A percentile compares a stretch with the other conserved stretches of the same genome.
phyloP scores from a whole-genome alignment of 306 rosid genomes.

The Ziziphus jujuba region DNA sequence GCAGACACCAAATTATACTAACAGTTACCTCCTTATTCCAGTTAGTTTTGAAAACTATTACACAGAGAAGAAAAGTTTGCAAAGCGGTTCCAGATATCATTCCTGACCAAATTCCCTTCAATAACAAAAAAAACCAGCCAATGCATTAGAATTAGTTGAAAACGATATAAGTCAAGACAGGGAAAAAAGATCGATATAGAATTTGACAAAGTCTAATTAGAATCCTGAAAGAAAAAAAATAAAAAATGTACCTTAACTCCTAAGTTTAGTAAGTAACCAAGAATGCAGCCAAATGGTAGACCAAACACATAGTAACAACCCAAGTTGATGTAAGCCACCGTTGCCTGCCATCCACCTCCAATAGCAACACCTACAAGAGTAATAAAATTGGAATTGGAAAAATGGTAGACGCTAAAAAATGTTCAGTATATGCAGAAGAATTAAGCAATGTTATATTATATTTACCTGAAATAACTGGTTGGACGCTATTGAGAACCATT shows the following conservation, averaged over 20 bases:
- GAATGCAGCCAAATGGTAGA: slow-evolving; percentile 66
- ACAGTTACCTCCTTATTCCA: slow-evolving; percentile 57
- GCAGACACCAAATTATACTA: background rate
- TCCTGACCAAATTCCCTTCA: slow-evolving; percentile 65
- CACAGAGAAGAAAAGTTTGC: slow-evolving; percentile 51
- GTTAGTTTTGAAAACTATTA: slow-evolving; percentile 45
- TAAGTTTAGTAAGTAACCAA: slow-evolving; percentile 54
- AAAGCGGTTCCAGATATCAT: slow-evolving; percentile 55
- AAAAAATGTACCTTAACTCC: slow-evolving; percentile 90
- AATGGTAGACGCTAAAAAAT: background rate
- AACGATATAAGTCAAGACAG: background rate
- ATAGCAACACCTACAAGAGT: slow-evolving; percentile 74
- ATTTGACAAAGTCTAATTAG: background rate
- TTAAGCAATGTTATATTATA: background rate
- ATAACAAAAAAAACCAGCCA: background rate
- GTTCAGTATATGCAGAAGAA: background rate
- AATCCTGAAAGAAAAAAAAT: background rate
- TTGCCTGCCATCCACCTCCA: slow-evolving; percentile 93
- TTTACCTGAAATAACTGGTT: slow-evolving; percentile 84
- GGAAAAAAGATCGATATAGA: background rate
- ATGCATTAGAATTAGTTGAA: background rate
- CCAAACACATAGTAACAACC: slow-evolving; percentile 83
- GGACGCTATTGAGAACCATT: slow-evolving; percentile 82
- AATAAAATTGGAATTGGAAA: background rate
- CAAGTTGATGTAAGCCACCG: slow-evolving; percentile 78